A percentile compares a stretch with the other conserved stretches of the same genome.
Conservation (phyloP, 2,329 filamentous ascomycete species). For the Botryotinia convoluta region DNA sequence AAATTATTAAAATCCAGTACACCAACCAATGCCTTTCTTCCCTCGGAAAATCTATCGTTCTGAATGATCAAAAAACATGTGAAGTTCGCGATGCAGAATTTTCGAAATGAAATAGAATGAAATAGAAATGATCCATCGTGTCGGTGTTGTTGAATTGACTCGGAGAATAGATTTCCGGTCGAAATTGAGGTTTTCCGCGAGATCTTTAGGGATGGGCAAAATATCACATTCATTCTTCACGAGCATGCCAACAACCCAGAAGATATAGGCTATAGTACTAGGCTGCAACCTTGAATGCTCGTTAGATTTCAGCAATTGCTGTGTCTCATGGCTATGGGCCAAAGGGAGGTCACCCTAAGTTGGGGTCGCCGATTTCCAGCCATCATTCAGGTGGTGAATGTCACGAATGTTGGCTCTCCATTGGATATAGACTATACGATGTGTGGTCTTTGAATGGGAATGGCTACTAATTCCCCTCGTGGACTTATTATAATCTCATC, state of each 20-base stretch:
- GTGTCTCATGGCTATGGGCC: background rate
- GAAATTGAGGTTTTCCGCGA: too few species aligned
- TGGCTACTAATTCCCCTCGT: rapidly evolving
- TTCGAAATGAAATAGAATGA: too few species aligned
- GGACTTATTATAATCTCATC: rapidly evolving
- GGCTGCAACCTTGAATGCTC: background rate
- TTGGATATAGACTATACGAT: background rate
- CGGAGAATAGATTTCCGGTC: background rate
- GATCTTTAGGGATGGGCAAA: too few species aligned
- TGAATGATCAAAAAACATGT: background rate
- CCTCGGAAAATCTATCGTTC: rapidly evolving
- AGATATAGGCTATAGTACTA: background rate
- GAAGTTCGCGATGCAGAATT: too few species aligned
- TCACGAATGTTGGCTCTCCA: background rate
- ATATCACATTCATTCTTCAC: background rate
- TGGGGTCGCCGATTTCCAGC: background rate
- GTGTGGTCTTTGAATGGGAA: rapidly evolving
- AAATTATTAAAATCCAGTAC: background rate
- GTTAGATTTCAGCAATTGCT: rapidly evolving
- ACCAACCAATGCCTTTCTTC: background rate
- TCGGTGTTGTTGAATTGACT: background rate
- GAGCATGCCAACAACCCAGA: background rate
- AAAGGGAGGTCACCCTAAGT: background rate
- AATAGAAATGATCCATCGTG: too few species aligned
- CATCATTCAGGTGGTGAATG: background rate